phyloP scores from a whole-genome alignment of 768 basidiomycete genomes.

The Psilocybe sp. region DNA sequence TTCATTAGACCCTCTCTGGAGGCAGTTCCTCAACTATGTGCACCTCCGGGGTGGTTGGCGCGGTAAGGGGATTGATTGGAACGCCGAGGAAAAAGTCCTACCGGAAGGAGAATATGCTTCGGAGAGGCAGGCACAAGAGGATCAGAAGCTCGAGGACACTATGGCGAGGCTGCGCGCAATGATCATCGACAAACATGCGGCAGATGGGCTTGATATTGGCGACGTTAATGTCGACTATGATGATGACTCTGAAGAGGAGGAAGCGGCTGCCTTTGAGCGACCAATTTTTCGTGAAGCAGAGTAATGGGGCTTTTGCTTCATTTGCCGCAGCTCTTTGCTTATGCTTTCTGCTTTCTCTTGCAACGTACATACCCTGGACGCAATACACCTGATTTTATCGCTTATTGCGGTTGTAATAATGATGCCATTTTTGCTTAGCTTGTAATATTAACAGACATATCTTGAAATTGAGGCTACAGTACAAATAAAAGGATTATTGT shows the following conservation, averaged over 20 bases:
- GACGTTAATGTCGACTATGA: conserved; percentile 20
- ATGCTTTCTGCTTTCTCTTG: too few relatives aligned
- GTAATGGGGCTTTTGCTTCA: too few relatives aligned
- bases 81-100: conserved; percentile 28
- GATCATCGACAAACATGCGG: conserved; percentile 26
- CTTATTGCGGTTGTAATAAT: too few relatives aligned
- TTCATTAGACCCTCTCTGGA: conserved; percentile 58
- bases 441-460: too few relatives aligned
- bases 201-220: conserved; percentile 25
- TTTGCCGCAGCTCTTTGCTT: too few relatives aligned
- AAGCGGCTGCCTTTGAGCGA: conserved; percentile 24
- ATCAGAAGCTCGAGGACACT: conserved; percentile 36
- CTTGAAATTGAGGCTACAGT: too few relatives aligned
- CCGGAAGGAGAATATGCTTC: conserved; percentile 29
- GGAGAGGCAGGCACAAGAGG: conserved; percentile 22
- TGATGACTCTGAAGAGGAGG: conserved; percentile 17
- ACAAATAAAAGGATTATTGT: too few relatives aligned
- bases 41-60: conserved; percentile 49
- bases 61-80: conserved; percentile 36
- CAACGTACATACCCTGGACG: background rate
- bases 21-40: conserved; percentile 57
- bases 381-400: background rate
- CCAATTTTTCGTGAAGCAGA: conserved; percentile 30
- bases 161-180: conserved; percentile 29
- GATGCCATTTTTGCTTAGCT: too few relatives aligned